Percentiles rank a stretch among this genome's conserved stretches.
Conservation (phyloP, 495 filamentous ascomycete genomes). For the Cercophora sp. region DNA sequence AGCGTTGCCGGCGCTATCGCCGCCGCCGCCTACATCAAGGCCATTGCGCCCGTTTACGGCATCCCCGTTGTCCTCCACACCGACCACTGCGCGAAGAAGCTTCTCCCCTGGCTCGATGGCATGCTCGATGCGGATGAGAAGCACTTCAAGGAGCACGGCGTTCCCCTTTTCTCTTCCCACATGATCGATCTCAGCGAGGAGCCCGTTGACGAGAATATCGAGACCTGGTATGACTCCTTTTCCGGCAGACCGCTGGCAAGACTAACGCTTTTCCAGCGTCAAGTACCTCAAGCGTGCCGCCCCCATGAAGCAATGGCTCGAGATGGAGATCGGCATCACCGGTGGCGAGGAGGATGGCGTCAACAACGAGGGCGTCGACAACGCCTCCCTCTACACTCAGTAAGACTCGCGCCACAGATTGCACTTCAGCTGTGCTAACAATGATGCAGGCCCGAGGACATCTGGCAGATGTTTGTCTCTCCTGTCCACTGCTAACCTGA, state of each 20-base stretch:
- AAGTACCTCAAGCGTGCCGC: constrained; percentile 86
- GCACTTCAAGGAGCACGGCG: constrained; percentile 86
- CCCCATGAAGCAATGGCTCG: constrained; percentile 97
- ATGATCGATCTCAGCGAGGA: constrained; percentile 97
- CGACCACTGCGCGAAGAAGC: constrained; percentile 89
- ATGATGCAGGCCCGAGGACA: constrained; percentile 66
- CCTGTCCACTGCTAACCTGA: too few relatives aligned
- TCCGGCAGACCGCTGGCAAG: too few relatives aligned
- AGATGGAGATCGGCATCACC: constrained; percentile 69
- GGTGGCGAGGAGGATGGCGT: constrained; percentile 14
- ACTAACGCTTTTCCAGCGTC: too few relatives aligned
- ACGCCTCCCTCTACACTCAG: constrained; percentile 94
- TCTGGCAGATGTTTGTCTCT: constrained; percentile 71
- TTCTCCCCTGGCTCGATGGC: constrained; percentile 88
- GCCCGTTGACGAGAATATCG: constrained; percentile 80
- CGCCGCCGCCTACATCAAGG: constrained; percentile 89
- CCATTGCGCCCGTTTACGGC: constrained; percentile 80
- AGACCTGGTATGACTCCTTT: too few relatives aligned
- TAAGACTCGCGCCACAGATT: neutral
- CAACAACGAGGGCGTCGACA: constrained; percentile 59
- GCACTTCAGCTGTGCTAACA: neutral
- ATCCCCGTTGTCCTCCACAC: constrained; percentile 70
- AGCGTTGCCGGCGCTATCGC: constrained; percentile 85
- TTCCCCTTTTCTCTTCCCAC: constrained; percentile 91
- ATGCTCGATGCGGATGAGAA: constrained; percentile 89